These are phyloP conservation scores for Microdochium trichocladiopsis DNA, from an alignment of 2,329 filamentous ascomycete species.

Conservation along the genomic window DNA sequence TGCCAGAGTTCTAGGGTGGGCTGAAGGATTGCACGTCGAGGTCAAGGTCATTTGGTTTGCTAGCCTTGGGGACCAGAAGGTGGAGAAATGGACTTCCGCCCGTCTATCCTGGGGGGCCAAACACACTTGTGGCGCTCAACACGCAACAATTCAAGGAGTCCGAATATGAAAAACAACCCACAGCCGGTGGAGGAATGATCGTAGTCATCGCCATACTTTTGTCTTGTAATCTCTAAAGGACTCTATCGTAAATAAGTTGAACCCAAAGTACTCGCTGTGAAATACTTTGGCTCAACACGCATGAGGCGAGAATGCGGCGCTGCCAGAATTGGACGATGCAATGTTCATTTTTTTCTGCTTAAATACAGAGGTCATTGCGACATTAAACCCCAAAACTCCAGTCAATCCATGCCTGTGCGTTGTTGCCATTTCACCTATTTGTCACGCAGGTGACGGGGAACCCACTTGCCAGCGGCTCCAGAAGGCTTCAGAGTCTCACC, in stretches of 20 bases:
- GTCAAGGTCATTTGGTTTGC: too few species aligned
- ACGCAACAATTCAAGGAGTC: too few species aligned
- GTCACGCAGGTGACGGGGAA: constrained; percentile 40
- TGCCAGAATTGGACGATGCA: background rate
- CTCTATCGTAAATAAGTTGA: background rate
- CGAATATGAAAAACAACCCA: too few species aligned
- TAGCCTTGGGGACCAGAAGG: too few species aligned
- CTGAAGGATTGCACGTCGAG: too few species aligned
- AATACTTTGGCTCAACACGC: background rate
- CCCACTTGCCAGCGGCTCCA: constrained; percentile 51
- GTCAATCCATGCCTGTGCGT: background rate
- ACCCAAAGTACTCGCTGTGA: background rate
- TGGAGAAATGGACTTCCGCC: too few species aligned
- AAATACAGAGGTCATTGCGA: background rate
- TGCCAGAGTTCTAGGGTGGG: too few species aligned
- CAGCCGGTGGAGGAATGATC: too few species aligned
- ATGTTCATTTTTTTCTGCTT: background rate
- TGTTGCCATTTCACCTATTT: constrained; percentile 13
- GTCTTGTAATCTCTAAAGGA: background rate
- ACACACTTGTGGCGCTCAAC: too few species aligned
- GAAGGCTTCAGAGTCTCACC: constrained; percentile 44
- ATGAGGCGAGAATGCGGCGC: background rate
- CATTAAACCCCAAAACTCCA: background rate
- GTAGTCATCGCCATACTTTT: background rate
- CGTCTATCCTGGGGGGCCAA: too few species aligned